Evolutionary conservation across 2,329 filamentous ascomycete species (phyloP), one percentile per base, ranked within the genome.

Genomic region (Penicillium sp.): DNA sequence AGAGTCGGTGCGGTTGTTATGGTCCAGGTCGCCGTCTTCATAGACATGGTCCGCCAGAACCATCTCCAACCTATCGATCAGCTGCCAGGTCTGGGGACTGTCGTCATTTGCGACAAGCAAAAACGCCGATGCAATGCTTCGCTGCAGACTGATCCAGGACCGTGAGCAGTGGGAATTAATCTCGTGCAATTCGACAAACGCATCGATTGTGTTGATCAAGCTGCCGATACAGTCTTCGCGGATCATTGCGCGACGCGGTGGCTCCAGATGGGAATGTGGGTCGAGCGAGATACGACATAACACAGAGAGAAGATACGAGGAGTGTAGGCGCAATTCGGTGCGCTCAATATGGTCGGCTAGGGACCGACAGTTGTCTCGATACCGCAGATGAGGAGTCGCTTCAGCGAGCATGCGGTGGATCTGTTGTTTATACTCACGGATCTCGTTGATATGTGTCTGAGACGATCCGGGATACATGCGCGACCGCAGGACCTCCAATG

Each of bases 271-370:
- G 3, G 76, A 74, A 21, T 71, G 62, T 7, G 67, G 66, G 39
- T 73, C 70, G 60, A 86, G 77, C 2, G 83, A 82, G 9, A 82
- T 80, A 10, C 83, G 80, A 62, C 82, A 85, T 9, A 85, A 74
- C 62, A 85, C 82, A 4, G 82, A 84, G 48, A 81, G 79, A 55
- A 83, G 79, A 69, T 85, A 86, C 6, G 81, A 84, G n/a, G 81
- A 81, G 67, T 86, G 83, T n/a, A 86, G 71, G 60, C 83, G 83
- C 34, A 85, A 67, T 4, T 81, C 82, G 70, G 81, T 84, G 58
- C 84, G 79, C 65, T 86, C 82, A 9, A 85, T 75, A 53, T 83
- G 82, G 50, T 85, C 79, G 0, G 68, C 72, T 40, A 73, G 62
- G 1, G 60, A 67, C 25, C 56, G 57, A 54, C 75, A 77, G 21